These are phyloP conservation scores for Hordeum pubiflorum DNA, from an alignment of 202 grass and related monocot genomes.

Conservation along the genomic window DNA sequence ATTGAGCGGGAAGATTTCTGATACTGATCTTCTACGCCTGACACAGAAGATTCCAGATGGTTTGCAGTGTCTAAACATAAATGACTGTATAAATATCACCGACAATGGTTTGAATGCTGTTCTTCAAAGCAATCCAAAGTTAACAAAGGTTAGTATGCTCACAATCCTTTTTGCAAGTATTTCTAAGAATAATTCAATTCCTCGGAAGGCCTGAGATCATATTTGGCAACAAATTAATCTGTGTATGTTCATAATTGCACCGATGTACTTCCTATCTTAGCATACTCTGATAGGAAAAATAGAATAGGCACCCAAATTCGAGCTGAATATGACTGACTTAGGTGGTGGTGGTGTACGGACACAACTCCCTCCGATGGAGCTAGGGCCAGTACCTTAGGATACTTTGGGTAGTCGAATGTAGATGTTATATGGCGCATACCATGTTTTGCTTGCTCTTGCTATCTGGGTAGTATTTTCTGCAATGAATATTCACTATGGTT, in stretches of 20 bases:
- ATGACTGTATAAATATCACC: constrained; percentile 51
- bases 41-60: constrained; percentile 44
- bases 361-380: background rate
- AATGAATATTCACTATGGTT: background rate
- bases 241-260: background rate
- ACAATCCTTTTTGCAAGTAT: background rate
- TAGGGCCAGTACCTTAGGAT: background rate
- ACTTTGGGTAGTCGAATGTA: background rate
- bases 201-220: background rate
- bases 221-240: background rate
- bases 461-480: background rate
- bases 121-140: constrained; percentile 49
- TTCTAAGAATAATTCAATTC: background rate
- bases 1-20: constrained; percentile 45
- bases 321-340: background rate
- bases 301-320: background rate
- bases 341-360: background rate
- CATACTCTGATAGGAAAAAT: background rate
- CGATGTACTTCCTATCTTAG: background rate
- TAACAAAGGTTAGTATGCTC: constrained; percentile 58
- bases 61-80: constrained; percentile 48
- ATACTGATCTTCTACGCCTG: constrained; percentile 47
- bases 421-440: background rate
- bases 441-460: constrained; percentile 18
- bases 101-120: constrained; percentile 71